Conservation (phyloP, 495 filamentous ascomycete species). For the Penicillium psychrofluorescens region DNA sequence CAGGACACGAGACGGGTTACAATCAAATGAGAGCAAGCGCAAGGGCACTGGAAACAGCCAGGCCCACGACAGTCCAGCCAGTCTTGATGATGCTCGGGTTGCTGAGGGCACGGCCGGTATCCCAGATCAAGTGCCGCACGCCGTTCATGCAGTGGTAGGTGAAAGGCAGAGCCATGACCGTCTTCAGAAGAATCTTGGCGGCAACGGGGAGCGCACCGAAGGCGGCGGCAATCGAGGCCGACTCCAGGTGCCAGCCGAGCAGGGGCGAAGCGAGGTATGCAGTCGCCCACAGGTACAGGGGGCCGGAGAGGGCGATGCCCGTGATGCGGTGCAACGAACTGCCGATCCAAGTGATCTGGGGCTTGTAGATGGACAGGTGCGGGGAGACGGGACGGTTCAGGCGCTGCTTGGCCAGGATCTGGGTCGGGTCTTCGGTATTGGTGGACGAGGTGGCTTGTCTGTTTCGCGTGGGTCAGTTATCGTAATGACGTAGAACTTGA, state of each 20-base stretch:
- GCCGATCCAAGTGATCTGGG: constrained; percentile 78
- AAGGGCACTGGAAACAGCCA: constrained; percentile 55
- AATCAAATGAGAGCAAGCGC: constrained; percentile 51
- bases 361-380: constrained; percentile 83
- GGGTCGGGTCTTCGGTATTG: constrained; percentile 48
- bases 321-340: constrained; percentile 76
- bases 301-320: constrained; percentile 61
- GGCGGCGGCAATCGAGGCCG: constrained; percentile 66
- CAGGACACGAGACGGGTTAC: constrained; percentile 10
- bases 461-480: not conserved
- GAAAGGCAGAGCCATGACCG: constrained; percentile 70
- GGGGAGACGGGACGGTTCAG: constrained; percentile 77
- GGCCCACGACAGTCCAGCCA: constrained; percentile 68
- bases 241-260: constrained; percentile 81
- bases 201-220: constrained; percentile 65
- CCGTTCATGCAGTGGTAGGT: constrained; percentile 83
- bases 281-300: constrained; percentile 74
- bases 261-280: constrained; percentile 79
- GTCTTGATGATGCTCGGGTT: constrained; percentile 65
- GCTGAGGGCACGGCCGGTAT: constrained; percentile 60
- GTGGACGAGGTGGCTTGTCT: constrained; percentile 52
- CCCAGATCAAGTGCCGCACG: constrained; percentile 83
- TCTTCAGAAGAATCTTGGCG: constrained; percentile 68
- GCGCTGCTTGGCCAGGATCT: constrained; percentile 81
- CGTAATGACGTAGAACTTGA: constrained; percentile 25